A percentile compares a stretch with the other conserved stretches of the same genome.
These are phyloP conservation scores for Pyrenophora teres DNA, from an alignment of 2,329 filamentous ascomycete genomes.

Conservation along the genomic window DNA sequence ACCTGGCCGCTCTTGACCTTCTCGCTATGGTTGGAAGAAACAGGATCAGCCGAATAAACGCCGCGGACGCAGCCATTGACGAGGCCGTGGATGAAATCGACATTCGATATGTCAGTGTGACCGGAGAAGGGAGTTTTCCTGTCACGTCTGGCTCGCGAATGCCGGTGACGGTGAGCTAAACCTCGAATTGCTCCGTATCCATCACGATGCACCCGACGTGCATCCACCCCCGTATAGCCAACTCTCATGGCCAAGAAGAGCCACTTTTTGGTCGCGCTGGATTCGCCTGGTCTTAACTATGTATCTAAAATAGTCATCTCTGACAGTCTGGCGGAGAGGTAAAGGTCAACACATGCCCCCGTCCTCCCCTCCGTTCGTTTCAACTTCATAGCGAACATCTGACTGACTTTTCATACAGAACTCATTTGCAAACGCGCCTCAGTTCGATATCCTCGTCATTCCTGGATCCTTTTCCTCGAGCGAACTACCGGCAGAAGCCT, in stretches of 20 bases:
- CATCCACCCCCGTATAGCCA: constrained; percentile 20
- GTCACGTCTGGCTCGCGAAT: constrained; percentile 44
- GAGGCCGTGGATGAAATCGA: constrained; percentile 45
- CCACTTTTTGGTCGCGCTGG: constrained; percentile 40
- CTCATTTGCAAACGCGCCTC: constrained; percentile 42
- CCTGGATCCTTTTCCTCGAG: constrained; percentile 37
- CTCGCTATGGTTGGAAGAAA: constrained; percentile 40
- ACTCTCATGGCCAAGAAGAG: constrained; percentile 32
- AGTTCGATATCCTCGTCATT: constrained; percentile 43
- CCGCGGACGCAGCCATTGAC: constrained; percentile 30
- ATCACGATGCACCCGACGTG: constrained; percentile 21
- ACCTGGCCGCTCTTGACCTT: constrained; percentile 42
- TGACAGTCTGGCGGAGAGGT: constrained; percentile 44
- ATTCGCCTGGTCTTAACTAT: constrained; percentile 39
- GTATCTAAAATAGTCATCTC: constrained; percentile 29
- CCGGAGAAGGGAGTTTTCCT: constrained; percentile 43
- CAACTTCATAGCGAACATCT: not conserved
- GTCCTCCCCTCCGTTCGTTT: constrained; percentile 9
- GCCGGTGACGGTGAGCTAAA: constrained; percentile 46
- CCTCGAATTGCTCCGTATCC: constrained; percentile 32
- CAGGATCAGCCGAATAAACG: constrained; percentile 32
- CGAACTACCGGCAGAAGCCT: constrained; percentile 29
- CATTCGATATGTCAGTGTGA: constrained; percentile 46
- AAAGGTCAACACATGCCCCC: constrained; percentile 43
- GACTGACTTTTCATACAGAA: constrained; percentile 36